Percentiles rank a stretch among this genome's conserved stretches.
Evolutionary conservation across 192 early-diverging fungal species (phyloP).

Genomic region (Radiomyces spectabilis): DNA sequence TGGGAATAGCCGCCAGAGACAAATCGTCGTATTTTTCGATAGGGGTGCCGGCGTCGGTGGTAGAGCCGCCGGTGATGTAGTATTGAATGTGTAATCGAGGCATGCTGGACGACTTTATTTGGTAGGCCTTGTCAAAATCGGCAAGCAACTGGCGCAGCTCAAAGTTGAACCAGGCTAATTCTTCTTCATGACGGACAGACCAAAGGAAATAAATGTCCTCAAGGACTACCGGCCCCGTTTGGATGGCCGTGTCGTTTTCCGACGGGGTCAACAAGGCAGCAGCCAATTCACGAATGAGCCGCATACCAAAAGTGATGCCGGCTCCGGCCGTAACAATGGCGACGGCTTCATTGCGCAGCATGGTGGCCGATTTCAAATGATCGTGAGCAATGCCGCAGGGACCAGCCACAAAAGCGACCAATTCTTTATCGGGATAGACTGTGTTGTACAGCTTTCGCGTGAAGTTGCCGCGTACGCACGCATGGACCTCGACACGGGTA

Average conservation of each 20-base stretch:
- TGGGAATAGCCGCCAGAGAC: background rate
- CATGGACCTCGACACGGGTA: slow-evolving; percentile 24
- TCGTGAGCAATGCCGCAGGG: slow-evolving; percentile 28
- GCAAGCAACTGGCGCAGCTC: slow-evolving; percentile 4
- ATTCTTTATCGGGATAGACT: slow-evolving; percentile 27
- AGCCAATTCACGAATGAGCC: slow-evolving; percentile 27
- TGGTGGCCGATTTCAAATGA: background rate
- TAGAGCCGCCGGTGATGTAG: background rate
- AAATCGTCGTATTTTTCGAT: background rate
- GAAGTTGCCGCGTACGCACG: slow-evolving; percentile 32
- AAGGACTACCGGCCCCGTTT: background rate
- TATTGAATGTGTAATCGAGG: slow-evolving; percentile 4
- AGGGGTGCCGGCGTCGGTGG: background rate
- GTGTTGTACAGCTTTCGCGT: slow-evolving; percentile 25
- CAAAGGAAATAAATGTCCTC: slow-evolving; percentile 15
- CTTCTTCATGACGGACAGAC: slow-evolving; percentile 7
- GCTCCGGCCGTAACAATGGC: slow-evolving; percentile 38
- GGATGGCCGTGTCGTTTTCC: no score
- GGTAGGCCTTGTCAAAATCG: background rate
- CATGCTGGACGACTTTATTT: background rate
- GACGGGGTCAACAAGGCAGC: background rate
- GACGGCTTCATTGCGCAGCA: slow-evolving; percentile 3
- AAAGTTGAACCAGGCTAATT: slow-evolving; percentile 15
- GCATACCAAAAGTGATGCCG: slow-evolving; percentile 36
- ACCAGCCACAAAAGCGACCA: slow-evolving; percentile 31